Evolutionary conservation across 768 basidiomycete species (phyloP), one percentile per base, ranked within the genome.

Genomic region (Rubroboletus satanas): DNA sequence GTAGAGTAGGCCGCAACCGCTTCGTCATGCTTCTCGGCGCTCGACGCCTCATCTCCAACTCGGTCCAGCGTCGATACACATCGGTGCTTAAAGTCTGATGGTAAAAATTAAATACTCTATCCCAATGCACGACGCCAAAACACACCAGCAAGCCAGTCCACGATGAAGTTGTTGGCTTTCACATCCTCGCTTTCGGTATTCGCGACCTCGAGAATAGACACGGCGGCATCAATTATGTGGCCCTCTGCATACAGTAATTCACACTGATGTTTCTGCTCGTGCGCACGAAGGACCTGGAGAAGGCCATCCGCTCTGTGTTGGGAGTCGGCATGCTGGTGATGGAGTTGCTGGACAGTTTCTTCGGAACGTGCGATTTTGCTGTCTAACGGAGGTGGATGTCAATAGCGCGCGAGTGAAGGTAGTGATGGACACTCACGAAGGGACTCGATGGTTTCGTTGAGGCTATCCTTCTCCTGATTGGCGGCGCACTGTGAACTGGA

Each of bases 131-230:
- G 8, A 47, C 2, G 7, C 15, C 1, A 5, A 42, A 17, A 54
- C 52, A 31, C 17, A 58, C 61, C 37, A 4, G 42, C 4, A 23
- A 57, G 11, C 60, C 60, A 62, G n/a, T 54, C 35, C 11, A 42
- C 17, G 1, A 49, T 11, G 1, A 29, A 9, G 9, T 10, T 21
- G 23, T 54, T 39, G 1, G 28, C 33, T 14, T 32, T 32, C 4
- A 41, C 26, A 7, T 35, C 21, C 14, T 57, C 38, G 3, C 15
- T 32, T 2, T 21, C 1, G 6, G 33, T n/a, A 17, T 18, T n/a
- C 2, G 5, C 0, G 3, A 54, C 43, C 9, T 49, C 23, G 5
- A 44, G 21, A n/a, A 61, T 21, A 35, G 10, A 44, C 3, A 17
- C 3, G 1, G 45, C 48, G 4, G 53, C 61, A 18, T 52, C 51